Percentiles rank a stretch among this genome's conserved stretches.
Conservation (phyloP, 2,329 filamentous ascomycete genomes). For the Chrysosporium queenslandicum region DNA sequence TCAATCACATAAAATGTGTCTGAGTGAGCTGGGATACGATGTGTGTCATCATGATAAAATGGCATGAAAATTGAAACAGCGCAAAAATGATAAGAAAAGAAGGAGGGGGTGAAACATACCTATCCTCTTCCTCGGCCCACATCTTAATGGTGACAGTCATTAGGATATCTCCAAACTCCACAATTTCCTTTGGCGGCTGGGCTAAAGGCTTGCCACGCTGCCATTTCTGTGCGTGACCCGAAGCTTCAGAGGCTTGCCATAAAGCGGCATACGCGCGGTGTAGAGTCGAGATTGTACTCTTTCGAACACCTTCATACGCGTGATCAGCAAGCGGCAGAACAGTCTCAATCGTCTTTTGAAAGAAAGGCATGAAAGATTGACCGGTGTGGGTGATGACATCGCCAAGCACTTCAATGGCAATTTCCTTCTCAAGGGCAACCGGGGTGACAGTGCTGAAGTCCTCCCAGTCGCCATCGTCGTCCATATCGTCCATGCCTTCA, state of each 20-base stretch:
- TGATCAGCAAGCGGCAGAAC: constrained; percentile 76
- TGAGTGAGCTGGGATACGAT: constrained; percentile 99
- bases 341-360: constrained; percentile 77
- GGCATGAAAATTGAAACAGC: constrained; percentile 7
- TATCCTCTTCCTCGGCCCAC: constrained; percentile 84
- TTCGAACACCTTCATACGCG: constrained; percentile 84
- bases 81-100: constrained; percentile 16
- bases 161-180: constrained; percentile 76
- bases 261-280: constrained; percentile 91
- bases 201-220: constrained; percentile 67
- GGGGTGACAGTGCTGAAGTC: constrained; percentile 77
- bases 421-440: constrained; percentile 91
- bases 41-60: constrained; percentile 64
- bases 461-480: constrained; percentile 75
- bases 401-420: constrained; percentile 86
- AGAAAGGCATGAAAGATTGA: constrained; percentile 68
- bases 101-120: constrained; percentile 53
- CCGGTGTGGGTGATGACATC: constrained; percentile 85
- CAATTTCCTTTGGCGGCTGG: constrained; percentile 65
- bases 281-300: constrained; percentile 79
- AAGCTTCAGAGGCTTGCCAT: constrained; percentile 76
- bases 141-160: constrained; percentile 72
- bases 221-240: constrained; percentile 71
- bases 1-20: constrained; percentile 77
- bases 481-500: constrained; percentile 53